phyloP scores from a whole-genome alignment of 1,284 basidiomycete genomes.

The Ustilago sp. region DNA sequence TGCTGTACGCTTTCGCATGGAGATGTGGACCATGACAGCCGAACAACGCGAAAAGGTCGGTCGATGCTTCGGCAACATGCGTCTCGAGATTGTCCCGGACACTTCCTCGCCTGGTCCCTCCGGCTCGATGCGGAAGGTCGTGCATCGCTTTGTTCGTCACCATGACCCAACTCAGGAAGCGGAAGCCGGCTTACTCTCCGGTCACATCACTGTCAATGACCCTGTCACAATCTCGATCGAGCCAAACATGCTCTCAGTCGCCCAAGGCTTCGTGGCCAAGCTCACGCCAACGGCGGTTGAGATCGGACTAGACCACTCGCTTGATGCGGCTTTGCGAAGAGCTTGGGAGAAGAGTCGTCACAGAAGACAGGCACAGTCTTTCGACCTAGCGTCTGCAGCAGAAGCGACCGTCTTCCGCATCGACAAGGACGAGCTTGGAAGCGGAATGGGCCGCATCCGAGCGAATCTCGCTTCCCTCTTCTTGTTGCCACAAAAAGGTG shows the following conservation, averaged over 20 bases:
- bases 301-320: constrained; percentile 82
- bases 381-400: constrained; percentile 14
- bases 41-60: constrained; percentile 78
- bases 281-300: constrained; percentile 78
- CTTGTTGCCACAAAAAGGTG: constrained; percentile 74
- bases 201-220: constrained; percentile 83
- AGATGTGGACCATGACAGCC: constrained; percentile 92
- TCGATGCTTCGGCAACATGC: constrained; percentile 70
- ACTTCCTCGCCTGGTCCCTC: constrained; percentile 3
- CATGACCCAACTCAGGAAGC: constrained; percentile 57
- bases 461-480: constrained; percentile 92
- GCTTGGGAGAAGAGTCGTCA: constrained; percentile 20
- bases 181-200: constrained; percentile 75
- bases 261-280: constrained; percentile 83
- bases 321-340: constrained; percentile 71
- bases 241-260: constrained; percentile 83
- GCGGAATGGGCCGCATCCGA: constrained; percentile 86
- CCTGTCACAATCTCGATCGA: constrained; percentile 84
- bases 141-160: constrained; percentile 77
- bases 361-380: neutral
- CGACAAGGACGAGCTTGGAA: constrained; percentile 90
- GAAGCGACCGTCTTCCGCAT: constrained; percentile 79
- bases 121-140: constrained; percentile 70
- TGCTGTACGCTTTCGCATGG: constrained; percentile 82
- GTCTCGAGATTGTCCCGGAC: constrained; percentile 18